Conservation (phyloP, 73 alveolate genomes). For the Blepharisma stoltei region DNA sequence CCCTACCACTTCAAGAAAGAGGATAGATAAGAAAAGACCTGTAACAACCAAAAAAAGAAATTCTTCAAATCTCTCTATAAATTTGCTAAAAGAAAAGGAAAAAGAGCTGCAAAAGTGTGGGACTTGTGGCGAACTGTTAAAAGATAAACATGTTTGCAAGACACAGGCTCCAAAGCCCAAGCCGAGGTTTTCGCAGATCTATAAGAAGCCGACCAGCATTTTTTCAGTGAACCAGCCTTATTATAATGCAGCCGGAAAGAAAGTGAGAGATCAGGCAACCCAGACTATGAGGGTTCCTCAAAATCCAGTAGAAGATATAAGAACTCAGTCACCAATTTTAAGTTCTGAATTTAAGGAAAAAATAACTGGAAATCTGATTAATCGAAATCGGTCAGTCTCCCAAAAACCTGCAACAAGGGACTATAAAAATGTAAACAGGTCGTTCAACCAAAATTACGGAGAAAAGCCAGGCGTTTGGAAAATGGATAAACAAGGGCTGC, state of each 20-base stretch:
- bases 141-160: neutral
- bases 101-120: slow-evolving; percentile 3
- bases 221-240: neutral
- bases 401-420: no score
- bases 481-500: no score
- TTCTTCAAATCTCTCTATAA: neutral
- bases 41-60: slow-evolving; percentile 36
- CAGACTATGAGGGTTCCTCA: neutral
- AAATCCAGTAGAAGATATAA: no score
- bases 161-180: neutral
- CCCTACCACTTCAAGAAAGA: slow-evolving; percentile 36
- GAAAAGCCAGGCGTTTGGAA: no score
- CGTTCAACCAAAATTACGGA: no score
- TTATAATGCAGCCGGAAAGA: slow-evolving; percentile 19
- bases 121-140: neutral
- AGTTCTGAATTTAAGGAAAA: no score
- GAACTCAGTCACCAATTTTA: no score
- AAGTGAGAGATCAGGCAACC: slow-evolving; percentile 29
- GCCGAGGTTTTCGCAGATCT: no score
- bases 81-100: neutral
- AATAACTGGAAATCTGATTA: no score
- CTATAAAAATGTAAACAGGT: no score
- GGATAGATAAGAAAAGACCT: slow-evolving; percentile 30
- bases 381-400: no score
- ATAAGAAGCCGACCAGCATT: no score